Evolutionary conservation across 2,329 filamentous ascomycete species (phyloP).

Genomic region (Aspergillus sp.): DNA sequence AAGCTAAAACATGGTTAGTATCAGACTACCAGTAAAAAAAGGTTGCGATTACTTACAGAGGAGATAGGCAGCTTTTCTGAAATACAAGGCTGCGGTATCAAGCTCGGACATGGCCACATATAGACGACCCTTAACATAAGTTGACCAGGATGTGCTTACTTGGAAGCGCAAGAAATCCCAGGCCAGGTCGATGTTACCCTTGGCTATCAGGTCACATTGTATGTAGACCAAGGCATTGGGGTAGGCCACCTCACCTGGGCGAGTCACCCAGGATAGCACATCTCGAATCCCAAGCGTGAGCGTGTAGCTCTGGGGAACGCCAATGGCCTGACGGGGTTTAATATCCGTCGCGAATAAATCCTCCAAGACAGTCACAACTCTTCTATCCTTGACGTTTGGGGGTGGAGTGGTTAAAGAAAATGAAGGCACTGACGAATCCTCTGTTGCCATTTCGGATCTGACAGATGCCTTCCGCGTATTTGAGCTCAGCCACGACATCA

Average conservation of each 20-base stretch:
- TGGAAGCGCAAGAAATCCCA: conserved; percentile 67
- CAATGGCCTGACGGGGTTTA: conserved; percentile 41
- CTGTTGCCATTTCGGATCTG: conserved; percentile 18
- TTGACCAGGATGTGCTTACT: conserved; percentile 57
- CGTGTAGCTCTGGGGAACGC: conserved; percentile 42
- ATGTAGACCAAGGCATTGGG: conserved; percentile 65
- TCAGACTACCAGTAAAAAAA: background rate
- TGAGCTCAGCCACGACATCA: conserved; percentile 63
- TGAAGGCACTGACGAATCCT: conserved; percentile 25
- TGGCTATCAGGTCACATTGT: conserved; percentile 65
- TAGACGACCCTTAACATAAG: conserved; percentile 81
- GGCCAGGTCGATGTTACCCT: conserved; percentile 66
- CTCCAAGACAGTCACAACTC: conserved; percentile 41
- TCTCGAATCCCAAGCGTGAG: conserved; percentile 45
- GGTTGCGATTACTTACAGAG: conserved; percentile 65
- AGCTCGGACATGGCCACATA: conserved; percentile 72
- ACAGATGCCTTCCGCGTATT: conserved; percentile 38
- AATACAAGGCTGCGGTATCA: conserved; percentile 69
- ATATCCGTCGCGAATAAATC: conserved; percentile 47
- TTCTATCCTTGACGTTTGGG: conserved; percentile 22
- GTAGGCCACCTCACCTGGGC: conserved; percentile 56
- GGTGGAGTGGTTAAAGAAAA: conserved; percentile 27
- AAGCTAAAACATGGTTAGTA: conserved; percentile 33
- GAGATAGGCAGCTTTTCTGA: conserved; percentile 78
- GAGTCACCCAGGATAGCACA: conserved; percentile 46